Evolutionary conservation across 2,329 filamentous ascomycete genomes (phyloP), one percentile per base, ranked within the genome.

Genomic region (Cladosporium sp.): DNA sequence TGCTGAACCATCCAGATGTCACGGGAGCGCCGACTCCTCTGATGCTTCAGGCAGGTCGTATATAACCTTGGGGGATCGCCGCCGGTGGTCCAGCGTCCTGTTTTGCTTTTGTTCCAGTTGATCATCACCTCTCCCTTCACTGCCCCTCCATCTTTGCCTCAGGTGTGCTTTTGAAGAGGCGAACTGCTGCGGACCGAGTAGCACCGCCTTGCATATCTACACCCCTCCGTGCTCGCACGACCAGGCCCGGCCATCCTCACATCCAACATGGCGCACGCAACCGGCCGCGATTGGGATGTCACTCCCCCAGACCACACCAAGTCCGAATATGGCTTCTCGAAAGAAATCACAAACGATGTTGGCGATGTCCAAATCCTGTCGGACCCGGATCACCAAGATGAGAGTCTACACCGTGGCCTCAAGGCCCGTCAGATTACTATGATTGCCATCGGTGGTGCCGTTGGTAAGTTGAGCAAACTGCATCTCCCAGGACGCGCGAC

Each of bases 371-470:
- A 68, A 41, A 52, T 64, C 18, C 55, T 57, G 26, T 57, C 51
- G n/a, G 61, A 64, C 26, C 61, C 61, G 26, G 61, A 64, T n/a
- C 51, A 54, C 49, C 57, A 64, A 28, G 61, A 64, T 64, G 61
- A 75, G 65, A 74, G 81, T 67, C 77, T 86, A 57, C 82, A 84
- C 68, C 82, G 85, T 70, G 83, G 83, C 54, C 78, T 87, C 26
- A 81, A 83, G 68, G 82, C 84, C 41, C 78, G 85, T 59, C 85
- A 86, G 67, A 83, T 87, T 65, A 83, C 83, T 72, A 87, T 87
- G 85, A 87, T 87, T 78, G 90, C 90, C 70, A 90, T 92, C 67
- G 90, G 90, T 73, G 90, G 90, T 76, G 89, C 90, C 68, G 88
- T 92, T 67, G 90, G 87, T 65, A 58, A 59, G 54, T 65, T 1